These are phyloP conservation scores for Globisporangium splendens DNA, from an alignment of 352 stramenopile species.

Conservation along the genomic window DNA sequence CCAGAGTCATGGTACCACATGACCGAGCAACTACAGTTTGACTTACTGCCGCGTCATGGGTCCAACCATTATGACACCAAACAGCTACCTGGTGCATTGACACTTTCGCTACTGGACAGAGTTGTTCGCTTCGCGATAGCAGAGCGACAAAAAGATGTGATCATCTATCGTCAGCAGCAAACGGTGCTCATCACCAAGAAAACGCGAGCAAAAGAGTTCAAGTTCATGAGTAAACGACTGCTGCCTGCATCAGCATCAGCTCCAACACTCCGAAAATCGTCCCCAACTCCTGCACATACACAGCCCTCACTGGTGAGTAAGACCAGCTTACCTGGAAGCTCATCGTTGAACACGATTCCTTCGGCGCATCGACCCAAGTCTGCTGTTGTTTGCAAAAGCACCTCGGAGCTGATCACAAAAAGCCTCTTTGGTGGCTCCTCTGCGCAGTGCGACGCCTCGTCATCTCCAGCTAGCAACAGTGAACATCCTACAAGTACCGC, in stretches of 20 bases:
- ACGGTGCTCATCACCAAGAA: constrained; percentile 40
- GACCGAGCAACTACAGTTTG: constrained; percentile 14
- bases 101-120: constrained; percentile 13
- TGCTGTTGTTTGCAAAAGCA: constrained; percentile 43
- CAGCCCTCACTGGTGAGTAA: neutral
- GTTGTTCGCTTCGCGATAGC: constrained; percentile 12
- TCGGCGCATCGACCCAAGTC: constrained; percentile 34
- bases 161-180: constrained; percentile 13
- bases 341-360: neutral
- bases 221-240: constrained; percentile 23
- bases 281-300: neutral
- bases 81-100: neutral
- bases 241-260: constrained; percentile 14
- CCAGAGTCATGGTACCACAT: constrained; percentile 26
- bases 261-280: constrained; percentile 8
- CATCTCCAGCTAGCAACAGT: neutral
- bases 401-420: constrained; percentile 25
- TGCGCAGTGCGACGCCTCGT: neutral
- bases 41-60: neutral
- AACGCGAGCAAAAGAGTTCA: constrained; percentile 17
- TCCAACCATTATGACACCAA: neutral
- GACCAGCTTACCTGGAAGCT: neutral
- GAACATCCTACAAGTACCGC: neutral
- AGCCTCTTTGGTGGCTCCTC: constrained; percentile 1
- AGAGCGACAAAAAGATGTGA: constrained; percentile 2